phyloP scores from a whole-genome alignment of 1,284 basidiomycete species.

The Cutaneotrichosporon cyanovorans region DNA sequence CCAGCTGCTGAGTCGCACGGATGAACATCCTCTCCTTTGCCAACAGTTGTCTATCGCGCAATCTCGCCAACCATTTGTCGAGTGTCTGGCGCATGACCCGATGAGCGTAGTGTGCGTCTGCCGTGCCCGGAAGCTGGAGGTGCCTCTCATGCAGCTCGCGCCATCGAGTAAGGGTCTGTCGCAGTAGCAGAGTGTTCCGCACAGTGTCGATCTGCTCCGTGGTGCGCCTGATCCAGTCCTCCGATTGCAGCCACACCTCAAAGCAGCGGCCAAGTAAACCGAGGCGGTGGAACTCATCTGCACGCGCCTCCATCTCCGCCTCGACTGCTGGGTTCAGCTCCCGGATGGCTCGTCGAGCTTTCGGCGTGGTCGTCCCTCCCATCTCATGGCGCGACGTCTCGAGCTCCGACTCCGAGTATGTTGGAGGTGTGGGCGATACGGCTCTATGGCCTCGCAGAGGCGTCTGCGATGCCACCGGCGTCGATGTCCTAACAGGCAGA shows the following conservation, averaged over 20 bases:
- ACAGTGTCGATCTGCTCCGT: slow-evolving; percentile 35
- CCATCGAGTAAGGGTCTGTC: slow-evolving; percentile 36
- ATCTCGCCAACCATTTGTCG: slow-evolving; percentile 20
- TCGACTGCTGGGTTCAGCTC: slow-evolving; percentile 1
- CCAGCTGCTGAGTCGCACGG: not conserved
- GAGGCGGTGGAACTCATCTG: slow-evolving; percentile 33
- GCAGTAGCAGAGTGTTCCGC: slow-evolving; percentile 32
- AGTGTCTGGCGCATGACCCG: slow-evolving; percentile 17
- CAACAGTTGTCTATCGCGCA: slow-evolving; percentile 17
- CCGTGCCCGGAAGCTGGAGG: slow-evolving; percentile 27
- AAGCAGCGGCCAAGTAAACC: slow-evolving; percentile 40
- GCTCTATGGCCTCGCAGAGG: not conserved
- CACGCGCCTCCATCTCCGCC: slow-evolving; percentile 29
- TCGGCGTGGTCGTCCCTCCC: not conserved
- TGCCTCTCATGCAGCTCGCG: slow-evolving; percentile 15
- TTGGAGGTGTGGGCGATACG: slow-evolving; percentile 1
- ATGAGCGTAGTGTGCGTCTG: slow-evolving; percentile 26
- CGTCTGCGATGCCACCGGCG: slow-evolving; percentile 6
- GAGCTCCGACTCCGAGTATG: slow-evolving; percentile 8
- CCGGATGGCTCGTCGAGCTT: not conserved
- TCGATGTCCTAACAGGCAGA: slow-evolving; percentile 10
- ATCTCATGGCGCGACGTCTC: not conserved
- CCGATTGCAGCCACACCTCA: slow-evolving; percentile 35
- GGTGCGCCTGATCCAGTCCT: slow-evolving; percentile 36
- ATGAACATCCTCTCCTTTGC: slow-evolving; percentile 8